These are phyloP conservation scores for Hericium erinaceus DNA, from an alignment of 768 basidiomycete genomes.

Conservation along the genomic window DNA sequence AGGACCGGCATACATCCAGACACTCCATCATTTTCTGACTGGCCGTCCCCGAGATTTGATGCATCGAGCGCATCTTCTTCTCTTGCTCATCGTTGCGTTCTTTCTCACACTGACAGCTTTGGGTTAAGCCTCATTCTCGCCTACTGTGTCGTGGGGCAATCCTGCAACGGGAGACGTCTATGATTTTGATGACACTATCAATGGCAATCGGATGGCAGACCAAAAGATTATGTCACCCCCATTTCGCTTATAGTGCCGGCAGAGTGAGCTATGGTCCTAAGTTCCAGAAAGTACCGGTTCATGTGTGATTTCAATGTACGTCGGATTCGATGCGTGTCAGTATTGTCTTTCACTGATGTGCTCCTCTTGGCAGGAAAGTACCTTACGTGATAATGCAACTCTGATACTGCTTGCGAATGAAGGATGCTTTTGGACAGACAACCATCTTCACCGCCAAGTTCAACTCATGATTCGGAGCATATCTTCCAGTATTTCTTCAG, in stretches of 20 bases:
- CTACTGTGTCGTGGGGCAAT: constrained; percentile 20
- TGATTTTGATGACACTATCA: constrained; percentile 22
- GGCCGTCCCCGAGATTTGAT: not conserved
- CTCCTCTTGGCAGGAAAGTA: constrained; percentile 9
- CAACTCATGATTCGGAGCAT: constrained; percentile 16
- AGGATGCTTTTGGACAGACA: constrained; percentile 19
- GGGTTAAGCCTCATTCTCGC: not conserved
- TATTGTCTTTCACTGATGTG: constrained; percentile 1
- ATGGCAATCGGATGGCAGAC: constrained; percentile 22
- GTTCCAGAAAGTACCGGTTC: constrained; percentile 18
- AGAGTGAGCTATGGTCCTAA: constrained; percentile 19
- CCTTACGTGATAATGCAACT: constrained; percentile 19
- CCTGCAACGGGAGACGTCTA: constrained; percentile 20
- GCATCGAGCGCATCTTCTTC: not conserved
- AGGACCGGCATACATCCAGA: not conserved
- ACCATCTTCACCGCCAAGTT: constrained; percentile 21
- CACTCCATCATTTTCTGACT: not conserved
- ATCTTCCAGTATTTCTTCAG: not conserved
- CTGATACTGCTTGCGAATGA: constrained; percentile 21
- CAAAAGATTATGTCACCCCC: constrained; percentile 23
- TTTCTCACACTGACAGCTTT: not conserved
- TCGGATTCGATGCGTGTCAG: constrained; percentile 1
- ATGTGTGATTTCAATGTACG: constrained; percentile 19
- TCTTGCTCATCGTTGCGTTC: not conserved
- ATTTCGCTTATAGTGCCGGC: constrained; percentile 21